Conservation (phyloP, 139 green algal species). For the Pleodorina starrii region DNA sequence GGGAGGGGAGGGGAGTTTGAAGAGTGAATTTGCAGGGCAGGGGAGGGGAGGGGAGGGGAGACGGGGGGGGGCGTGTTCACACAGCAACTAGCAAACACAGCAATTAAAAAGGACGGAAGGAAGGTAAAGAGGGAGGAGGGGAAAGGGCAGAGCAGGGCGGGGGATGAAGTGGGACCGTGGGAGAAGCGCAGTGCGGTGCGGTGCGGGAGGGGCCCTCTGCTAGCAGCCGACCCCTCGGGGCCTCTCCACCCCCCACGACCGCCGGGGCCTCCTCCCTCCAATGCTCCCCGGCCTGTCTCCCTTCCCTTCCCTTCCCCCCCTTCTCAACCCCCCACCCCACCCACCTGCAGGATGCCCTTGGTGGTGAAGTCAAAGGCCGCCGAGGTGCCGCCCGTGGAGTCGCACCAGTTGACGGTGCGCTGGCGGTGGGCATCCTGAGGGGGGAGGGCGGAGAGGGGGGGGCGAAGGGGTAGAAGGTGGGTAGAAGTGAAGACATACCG, state of each 20-base stretch:
- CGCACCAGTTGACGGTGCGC: conserved; percentile 92
- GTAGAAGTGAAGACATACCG: not conserved
- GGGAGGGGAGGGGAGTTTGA: not conserved
- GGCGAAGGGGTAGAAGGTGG: not conserved
- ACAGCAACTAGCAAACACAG: not conserved
- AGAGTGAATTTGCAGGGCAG: no score
- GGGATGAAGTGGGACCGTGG: not conserved
- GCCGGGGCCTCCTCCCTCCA: no score
- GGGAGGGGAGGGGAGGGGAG: not conserved
- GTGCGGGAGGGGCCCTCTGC: no score
- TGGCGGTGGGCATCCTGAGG: conserved; percentile 86
- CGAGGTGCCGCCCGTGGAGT: conserved; percentile 89
- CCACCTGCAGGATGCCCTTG: conserved; percentile 94
- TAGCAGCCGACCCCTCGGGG: no score
- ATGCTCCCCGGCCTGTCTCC: no score
- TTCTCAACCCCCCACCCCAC: no score
- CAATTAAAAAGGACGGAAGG: not conserved
- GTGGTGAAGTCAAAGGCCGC: conserved; percentile 98
- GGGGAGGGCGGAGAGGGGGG: not conserved
- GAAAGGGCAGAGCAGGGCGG: not conserved
- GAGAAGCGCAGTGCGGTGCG: no score
- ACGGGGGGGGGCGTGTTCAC: not conserved
- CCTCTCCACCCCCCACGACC: no score
- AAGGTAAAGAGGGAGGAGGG: no score
- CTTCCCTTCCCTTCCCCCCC: no score